Base-by-base conservation (phyloP, 768 basidiomycete species). In the Trametes villosa region DNA sequence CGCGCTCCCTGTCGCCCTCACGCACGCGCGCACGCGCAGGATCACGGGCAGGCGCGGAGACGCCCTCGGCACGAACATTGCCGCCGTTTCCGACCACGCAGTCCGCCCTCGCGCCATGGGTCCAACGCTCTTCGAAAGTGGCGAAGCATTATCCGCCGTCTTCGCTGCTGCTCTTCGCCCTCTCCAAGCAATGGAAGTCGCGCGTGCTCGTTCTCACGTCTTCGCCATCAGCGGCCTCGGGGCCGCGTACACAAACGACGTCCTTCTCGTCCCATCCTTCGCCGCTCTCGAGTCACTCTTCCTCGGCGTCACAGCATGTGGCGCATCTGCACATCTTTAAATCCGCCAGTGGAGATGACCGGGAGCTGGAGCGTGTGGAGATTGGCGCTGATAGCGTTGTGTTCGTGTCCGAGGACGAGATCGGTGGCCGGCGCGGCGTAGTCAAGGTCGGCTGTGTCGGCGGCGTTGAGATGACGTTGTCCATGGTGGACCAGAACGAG, bases 341-440 rank as follows among this genome's bases (percentile, higher is more conserved):
- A 70, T 78, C 81, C 9, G 64, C 80, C 4, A 75, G 75, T 15
- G 49, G 53, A 6, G 85, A 87, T 20, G 89, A 90, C 63, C 82
- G 76, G 51, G 91, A 93, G 72, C 62, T 91, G 7, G 89, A 93
- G 71, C 78, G 91, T 42, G 73, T 92, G 33, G 85, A 86, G 68
- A 91, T 93, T 65, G 87, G 86, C 59, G 88, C 89, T 65, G 84
- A 88, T 33, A 90, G 86, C 50, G 85, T 88, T 51, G 87, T 91
- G 15, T 92, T 86, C 63, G 83, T 93, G 22, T 82, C 89, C 0
- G 90, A 72, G 46, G 75, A 76, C 45, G 77, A 78, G 15, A 74
- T 80, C 7, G 77, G 76, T 11, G 80, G 82, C 3, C 74, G 77
- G 47, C 69, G 75, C 4, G 72, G 80, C 62, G 86, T 91, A 12